Percentiles rank a stretch among this genome's conserved stretches.
Conservation (phyloP, 1,284 basidiomycete genomes). For the Tylopilus sp. region DNA sequence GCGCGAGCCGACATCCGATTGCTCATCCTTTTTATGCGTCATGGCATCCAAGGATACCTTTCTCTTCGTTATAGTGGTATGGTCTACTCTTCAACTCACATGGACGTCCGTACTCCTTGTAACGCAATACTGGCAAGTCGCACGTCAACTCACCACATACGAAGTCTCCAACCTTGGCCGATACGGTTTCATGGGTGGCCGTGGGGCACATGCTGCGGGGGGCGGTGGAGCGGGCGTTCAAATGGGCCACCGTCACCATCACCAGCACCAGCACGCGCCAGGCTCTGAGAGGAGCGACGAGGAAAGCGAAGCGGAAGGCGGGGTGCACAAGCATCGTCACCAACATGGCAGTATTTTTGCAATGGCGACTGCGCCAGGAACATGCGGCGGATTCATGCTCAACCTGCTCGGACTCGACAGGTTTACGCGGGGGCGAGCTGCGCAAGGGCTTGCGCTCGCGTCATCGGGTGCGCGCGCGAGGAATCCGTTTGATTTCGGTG, state of each 20-base stretch:
- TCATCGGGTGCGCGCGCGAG: conserved; percentile 36
- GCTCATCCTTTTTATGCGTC: conserved; percentile 64
- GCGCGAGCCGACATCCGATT: conserved; percentile 51
- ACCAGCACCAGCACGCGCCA: conserved; percentile 39
- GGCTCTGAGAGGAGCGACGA: conserved; percentile 42
- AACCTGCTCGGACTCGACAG: conserved; percentile 88
- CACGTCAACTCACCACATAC: conserved; percentile 92
- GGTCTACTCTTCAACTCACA: conserved; percentile 86
- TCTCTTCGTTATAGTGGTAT: conserved; percentile 73
- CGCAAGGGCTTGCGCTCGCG: conserved; percentile 65
- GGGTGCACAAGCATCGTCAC: conserved; percentile 40
- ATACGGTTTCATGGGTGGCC: conserved; percentile 95
- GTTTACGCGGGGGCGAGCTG: conserved; percentile 86
- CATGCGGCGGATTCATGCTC: conserved; percentile 64
- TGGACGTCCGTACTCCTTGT: conserved; percentile 89
- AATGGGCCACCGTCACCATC: conserved; percentile 63
- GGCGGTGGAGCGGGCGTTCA: conserved; percentile 73
- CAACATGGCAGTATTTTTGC: conserved; percentile 38
- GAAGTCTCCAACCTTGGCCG: conserved; percentile 94
- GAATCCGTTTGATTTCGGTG: conserved; percentile 92
- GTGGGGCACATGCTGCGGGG: conserved; percentile 92
- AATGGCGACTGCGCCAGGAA: conserved; percentile 30
- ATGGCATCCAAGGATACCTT: conserved; percentile 75
- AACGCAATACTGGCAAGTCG: conserved; percentile 88
- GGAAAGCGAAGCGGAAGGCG: conserved; percentile 52